phyloP scores from a whole-genome alignment of 169 alveolate species.

The Cryptosporidium meleagridis region DNA sequence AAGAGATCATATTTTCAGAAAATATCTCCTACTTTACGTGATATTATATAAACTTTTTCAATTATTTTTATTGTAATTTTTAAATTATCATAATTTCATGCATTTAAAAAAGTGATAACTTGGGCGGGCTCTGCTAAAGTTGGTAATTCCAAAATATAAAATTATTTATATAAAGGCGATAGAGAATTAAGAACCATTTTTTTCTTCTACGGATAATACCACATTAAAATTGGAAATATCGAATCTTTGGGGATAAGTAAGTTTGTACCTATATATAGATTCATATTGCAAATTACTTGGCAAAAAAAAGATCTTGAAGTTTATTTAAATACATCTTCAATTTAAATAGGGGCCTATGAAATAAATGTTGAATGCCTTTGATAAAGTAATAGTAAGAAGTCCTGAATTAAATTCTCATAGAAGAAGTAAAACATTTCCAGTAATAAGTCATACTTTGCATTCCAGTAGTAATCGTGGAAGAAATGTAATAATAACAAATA shows the following conservation, averaged over 20 bases:
- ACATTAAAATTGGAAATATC: neutral
- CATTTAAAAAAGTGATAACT: neutral
- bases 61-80: neutral
- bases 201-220: too few species aligned
- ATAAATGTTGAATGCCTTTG: neutral
- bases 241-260: neutral
- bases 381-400: neutral
- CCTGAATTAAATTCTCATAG: constrained; percentile 16
- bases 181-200: neutral
- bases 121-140: neutral
- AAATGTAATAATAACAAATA: constrained; percentile 37
- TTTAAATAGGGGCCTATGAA: neutral
- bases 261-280: neutral
- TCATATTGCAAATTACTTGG: neutral
- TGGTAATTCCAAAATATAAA: too few species aligned
- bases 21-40: neutral
- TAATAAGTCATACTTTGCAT: neutral
- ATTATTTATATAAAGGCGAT: neutral
- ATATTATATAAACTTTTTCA: neutral
- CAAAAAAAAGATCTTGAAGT: neutral
- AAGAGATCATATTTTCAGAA: neutral
- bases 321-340: too few species aligned
- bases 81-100: constrained; percentile 4
- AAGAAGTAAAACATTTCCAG: constrained; percentile 68
- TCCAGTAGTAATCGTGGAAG: neutral